These are phyloP conservation scores for Dittrichia graveolens DNA, from an alignment of 129 eudicot species.

Conservation along the genomic window DNA sequence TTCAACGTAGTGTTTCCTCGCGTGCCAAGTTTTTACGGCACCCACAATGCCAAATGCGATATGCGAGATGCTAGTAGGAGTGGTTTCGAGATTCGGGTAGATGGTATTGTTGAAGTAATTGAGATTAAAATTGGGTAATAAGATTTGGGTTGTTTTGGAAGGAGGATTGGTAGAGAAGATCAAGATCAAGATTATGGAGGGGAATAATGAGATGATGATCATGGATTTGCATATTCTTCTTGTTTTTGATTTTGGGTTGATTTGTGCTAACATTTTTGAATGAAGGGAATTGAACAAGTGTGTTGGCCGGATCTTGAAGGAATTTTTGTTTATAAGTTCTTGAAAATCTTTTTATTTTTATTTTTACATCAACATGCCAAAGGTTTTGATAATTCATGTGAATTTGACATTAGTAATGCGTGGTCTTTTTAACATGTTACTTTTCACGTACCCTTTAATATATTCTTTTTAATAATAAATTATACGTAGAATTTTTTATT, in stretches of 20 bases:
- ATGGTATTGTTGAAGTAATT: constrained; percentile 32
- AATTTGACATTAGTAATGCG: constrained; percentile 12
- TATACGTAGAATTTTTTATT: too few species aligned
- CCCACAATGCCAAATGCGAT: constrained; percentile 58
- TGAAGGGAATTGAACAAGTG: constrained; percentile 8
- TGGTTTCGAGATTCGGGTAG: constrained; percentile 20
- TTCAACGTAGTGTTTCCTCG: constrained; percentile 45
- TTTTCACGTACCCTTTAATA: too few species aligned
- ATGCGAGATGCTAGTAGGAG: constrained; percentile 50
- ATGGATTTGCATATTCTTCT: constrained; percentile 34
- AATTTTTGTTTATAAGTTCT: neutral
- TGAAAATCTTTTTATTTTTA: neutral
- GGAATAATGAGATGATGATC: constrained; percentile 30
- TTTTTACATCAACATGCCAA: neutral
- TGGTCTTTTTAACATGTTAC: neutral
- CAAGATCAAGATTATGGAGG: constrained; percentile 32
- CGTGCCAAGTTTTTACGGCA: constrained; percentile 36
- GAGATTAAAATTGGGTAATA: constrained; percentile 30
- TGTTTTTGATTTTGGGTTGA: constrained; percentile 28
- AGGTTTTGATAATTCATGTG: constrained; percentile 30
- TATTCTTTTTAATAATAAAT: too few species aligned
- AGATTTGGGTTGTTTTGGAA: constrained; percentile 38
- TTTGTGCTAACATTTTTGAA: constrained; percentile 23
- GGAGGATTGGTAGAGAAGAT: constrained; percentile 34
- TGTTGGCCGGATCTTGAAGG: constrained; percentile 8